Conservation (phyloP, 1,139 yeast genomes). For the Yamadazyma dushanensis region DNA sequence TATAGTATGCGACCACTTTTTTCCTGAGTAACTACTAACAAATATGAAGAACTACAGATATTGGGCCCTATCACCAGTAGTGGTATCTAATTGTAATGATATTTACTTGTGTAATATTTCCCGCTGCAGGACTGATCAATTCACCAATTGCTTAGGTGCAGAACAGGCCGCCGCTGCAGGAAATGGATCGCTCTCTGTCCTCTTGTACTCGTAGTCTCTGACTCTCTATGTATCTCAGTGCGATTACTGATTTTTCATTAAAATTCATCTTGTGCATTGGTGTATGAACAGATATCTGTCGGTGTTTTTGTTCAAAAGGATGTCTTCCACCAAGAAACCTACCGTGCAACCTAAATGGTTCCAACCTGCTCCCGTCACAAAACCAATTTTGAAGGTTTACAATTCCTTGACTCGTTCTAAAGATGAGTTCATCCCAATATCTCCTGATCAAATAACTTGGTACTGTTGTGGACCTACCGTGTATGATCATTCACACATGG, state of each 20-base stretch:
- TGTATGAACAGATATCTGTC: constrained; percentile 12
- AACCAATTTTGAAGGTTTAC: constrained; percentile 41
- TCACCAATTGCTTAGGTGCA: no score
- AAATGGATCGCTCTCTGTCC: no score
- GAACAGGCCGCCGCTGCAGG: no score
- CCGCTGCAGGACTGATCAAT: no score
- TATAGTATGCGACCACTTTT: constrained; percentile 45
- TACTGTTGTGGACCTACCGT: constrained; percentile 99
- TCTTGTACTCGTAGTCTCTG: no score
- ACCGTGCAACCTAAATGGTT: constrained; percentile 44
- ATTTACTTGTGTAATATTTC: no score
- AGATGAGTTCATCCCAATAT: constrained; percentile 68
- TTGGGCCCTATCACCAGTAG: no score
- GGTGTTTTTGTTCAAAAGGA: constrained; percentile 16
- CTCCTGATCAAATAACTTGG: constrained; percentile 76
- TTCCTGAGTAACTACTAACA: constrained; percentile 8
- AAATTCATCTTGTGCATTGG: neutral
- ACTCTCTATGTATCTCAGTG: no score
- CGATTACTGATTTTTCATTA: neutral
- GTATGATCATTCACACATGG: constrained; percentile 97
- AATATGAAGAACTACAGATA: no score
- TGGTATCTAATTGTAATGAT: no score
- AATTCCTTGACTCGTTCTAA: constrained; percentile 85
- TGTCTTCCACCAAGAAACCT: constrained; percentile 29
- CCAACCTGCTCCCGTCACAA: constrained; percentile 21